Evolutionary conservation across 805 yeast species (phyloP), one percentile per base, ranked within the genome.

Genomic region (Candida maltosa): DNA sequence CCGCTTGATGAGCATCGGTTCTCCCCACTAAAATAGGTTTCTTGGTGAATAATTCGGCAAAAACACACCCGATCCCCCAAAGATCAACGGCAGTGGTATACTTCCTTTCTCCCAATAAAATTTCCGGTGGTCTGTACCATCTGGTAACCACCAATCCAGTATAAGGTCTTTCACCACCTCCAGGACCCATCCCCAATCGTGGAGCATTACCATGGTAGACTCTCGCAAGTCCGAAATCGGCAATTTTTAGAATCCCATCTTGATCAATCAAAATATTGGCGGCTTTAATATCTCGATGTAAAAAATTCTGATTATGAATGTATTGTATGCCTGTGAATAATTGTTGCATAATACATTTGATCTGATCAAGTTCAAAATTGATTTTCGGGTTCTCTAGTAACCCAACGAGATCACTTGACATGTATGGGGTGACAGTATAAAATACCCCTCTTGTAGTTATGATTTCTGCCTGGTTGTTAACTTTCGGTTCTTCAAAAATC

Each of bases 41-140:
- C 42, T 78, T 75, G 21, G 77, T 78, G 60, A 84, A 91, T 52
- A 89, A 70, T 60, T 93, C 99, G 0, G 87, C 98, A 53, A 93
- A 81, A 0, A 93, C 91, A 62, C 98, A 93, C 1, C 97, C 97
- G 15, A 87, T 75, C 0, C 97, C 97, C 99, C 99, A 93, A 62
- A 93, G 75, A 60, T 93, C 99, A 9, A 91, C 91, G 0, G 97
- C 95, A 0, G 97, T 85, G 2, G 97, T 88, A 56, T 91, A 91
- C 40, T 74, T 68, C 47, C 83, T 71, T 46, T 88, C 95, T 3
- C 96, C 96, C 35, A 93, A 62, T 11, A 93, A 70, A 14, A 93
- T 69, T 56, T 91, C 98, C 0, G 97, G 98, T 1, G 98, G 95
- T 39, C 98, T 70, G 59, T 94, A 93, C 98, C 98, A 93, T 45